Conservation (phyloP, 306 rosid species). For the Rosa chinensis region DNA sequence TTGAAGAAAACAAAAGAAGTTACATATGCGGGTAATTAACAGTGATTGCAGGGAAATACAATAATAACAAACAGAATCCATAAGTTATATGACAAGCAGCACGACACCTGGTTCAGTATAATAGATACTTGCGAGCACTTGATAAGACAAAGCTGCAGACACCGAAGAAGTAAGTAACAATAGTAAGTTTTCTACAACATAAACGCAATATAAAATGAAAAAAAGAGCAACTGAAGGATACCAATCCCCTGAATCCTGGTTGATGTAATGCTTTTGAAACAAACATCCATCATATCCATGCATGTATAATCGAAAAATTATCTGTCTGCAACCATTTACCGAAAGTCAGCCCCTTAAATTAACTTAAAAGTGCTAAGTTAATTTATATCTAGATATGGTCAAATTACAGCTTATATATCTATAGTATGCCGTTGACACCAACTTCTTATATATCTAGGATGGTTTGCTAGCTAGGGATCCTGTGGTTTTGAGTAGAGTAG, state of each 20-base stretch:
- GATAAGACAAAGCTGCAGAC: slow-evolving; percentile 68
- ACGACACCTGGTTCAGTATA: slow-evolving; percentile 78
- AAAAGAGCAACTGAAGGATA: slow-evolving; percentile 29
- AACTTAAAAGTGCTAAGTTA: not conserved
- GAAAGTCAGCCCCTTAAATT: not conserved
- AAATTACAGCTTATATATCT: not conserved
- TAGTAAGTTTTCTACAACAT: slow-evolving; percentile 12
- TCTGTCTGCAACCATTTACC: slow-evolving; percentile 44
- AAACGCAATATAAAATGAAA: slow-evolving; percentile 1
- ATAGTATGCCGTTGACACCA: slow-evolving; percentile 10
- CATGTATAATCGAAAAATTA: slow-evolving; percentile 51
- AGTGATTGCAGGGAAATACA: slow-evolving; percentile 10
- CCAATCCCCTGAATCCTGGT: slow-evolving; percentile 51
- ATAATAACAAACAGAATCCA: slow-evolving; percentile 7
- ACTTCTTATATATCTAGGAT: slow-evolving; percentile 56
- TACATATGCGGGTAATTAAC: slow-evolving; percentile 7
- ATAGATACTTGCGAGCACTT: slow-evolving; percentile 66
- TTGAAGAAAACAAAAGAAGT: slow-evolving; percentile 18
- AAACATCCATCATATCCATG: slow-evolving; percentile 61
- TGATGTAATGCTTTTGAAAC: slow-evolving; percentile 59
- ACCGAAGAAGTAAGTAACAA: slow-evolving; percentile 12
- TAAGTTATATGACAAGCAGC: slow-evolving; percentile 19
- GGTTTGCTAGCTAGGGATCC: slow-evolving; percentile 74
- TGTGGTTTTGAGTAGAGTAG: slow-evolving; percentile 56
- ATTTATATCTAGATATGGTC: too few relatives aligned